A percentile compares a stretch with the other conserved stretches of the same genome.
Conservation (phyloP, 805 yeast species). For the Hagleromyces aurorensis region DNA sequence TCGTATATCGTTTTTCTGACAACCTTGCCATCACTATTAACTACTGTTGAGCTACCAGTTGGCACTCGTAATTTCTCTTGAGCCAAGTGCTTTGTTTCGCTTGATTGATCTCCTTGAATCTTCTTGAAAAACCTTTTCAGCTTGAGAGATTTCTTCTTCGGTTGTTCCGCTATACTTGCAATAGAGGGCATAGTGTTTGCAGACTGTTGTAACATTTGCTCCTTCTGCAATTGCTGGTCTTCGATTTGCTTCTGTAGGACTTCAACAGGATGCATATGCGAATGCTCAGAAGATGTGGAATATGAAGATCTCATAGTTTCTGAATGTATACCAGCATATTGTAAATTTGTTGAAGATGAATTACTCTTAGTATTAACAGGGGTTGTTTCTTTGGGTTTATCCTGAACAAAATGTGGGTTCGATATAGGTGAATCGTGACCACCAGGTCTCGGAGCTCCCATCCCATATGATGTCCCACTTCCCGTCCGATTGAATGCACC, state of each 20-base stretch:
- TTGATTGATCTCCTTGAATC: conserved; percentile 16
- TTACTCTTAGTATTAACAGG: conserved; percentile 1
- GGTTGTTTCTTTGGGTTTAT: conserved; percentile 4
- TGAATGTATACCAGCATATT: too few species aligned
- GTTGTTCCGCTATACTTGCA: conserved; percentile 2
- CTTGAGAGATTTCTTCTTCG: conserved; percentile 20
- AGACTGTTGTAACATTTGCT: conserved; percentile 4
- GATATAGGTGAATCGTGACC: too few species aligned
- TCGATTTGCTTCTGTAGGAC: conserved; percentile 22
- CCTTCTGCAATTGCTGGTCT: conserved; percentile 11
- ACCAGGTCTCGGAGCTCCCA: too few species aligned
- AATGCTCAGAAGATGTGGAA: conserved; percentile 13
- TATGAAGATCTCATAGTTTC: too few species aligned
- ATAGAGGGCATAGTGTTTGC: conserved; percentile 3
- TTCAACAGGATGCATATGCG: conserved; percentile 26
- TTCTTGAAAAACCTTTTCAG: conserved; percentile 49
- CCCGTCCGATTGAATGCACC: too few species aligned
- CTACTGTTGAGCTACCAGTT: too few species aligned
- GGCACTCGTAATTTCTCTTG: too few species aligned
- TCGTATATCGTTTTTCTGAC: conserved; percentile 31
- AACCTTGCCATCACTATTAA: conserved; percentile 6
- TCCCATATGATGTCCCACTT: too few species aligned
- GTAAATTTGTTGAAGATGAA: neutral
- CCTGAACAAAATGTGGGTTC: conserved; percentile 4
- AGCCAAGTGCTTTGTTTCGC: neutral